phyloP scores from a whole-genome alignment of 148 eudicot genomes.

The Talinum fruticosum region DNA sequence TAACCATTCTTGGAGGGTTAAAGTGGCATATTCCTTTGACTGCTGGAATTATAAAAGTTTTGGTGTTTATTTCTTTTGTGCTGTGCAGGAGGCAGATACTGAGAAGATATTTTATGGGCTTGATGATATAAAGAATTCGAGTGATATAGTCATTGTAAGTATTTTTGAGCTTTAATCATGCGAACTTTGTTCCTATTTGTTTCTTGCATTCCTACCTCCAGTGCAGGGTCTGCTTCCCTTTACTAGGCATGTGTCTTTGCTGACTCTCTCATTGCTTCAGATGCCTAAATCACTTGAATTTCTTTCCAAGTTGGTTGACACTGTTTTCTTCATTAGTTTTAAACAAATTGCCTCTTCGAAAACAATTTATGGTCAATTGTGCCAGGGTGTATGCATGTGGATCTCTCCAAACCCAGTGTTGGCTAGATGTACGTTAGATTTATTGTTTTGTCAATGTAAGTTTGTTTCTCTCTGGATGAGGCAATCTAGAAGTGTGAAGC shows the following conservation, averaged over 20 bases:
- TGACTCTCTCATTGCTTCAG: background rate
- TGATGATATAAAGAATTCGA: constrained; percentile 70
- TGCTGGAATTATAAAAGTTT: background rate
- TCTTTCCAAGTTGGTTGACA: background rate
- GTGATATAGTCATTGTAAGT: constrained; percentile 75
- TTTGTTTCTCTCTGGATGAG: too few relatives aligned
- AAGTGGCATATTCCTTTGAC: background rate
- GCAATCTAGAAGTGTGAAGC: too few relatives aligned
- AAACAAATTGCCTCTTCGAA: background rate
- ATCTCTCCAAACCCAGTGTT: background rate
- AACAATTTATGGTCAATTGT: background rate
- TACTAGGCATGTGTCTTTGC: background rate
- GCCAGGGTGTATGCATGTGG: background rate
- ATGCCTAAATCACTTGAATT: background rate
- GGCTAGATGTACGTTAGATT: background rate
- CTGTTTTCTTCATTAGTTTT: background rate
- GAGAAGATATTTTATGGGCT: constrained; percentile 86
- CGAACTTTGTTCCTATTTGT: background rate
- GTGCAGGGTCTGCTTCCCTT: background rate
- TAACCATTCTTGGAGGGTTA: background rate
- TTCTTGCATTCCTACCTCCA: background rate
- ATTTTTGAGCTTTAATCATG: constrained; percentile 9
- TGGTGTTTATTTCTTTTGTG: constrained; percentile 5
- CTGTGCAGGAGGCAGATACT: constrained; percentile 67
- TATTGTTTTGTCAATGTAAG: background rate